Conservation (phyloP, 192 early-diverging fungal genomes). For the Backusella circina region DNA sequence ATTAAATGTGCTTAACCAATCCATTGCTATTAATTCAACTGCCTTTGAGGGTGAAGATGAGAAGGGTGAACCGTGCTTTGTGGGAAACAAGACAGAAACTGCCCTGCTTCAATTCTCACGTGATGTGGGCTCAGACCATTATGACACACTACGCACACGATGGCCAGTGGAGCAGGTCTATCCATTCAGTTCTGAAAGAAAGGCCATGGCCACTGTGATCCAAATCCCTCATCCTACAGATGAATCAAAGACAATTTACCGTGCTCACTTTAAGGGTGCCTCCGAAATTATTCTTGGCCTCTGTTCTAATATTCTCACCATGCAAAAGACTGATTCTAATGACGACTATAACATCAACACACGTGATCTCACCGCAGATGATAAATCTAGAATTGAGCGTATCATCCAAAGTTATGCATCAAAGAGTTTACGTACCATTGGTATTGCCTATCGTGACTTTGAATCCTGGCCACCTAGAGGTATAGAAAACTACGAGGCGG, state of each 20-base stretch:
- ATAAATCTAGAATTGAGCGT: conserved; percentile 34
- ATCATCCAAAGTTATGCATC: conserved; percentile 68
- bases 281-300: conserved; percentile 75
- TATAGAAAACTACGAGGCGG: conserved; percentile 11
- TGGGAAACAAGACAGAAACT: conserved; percentile 94
- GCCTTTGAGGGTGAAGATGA: conserved; percentile 60
- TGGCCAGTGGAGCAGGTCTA: conserved; percentile 64
- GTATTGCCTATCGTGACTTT: conserved; percentile 79
- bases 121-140: conserved; percentile 58
- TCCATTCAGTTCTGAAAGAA: conserved; percentile 91
- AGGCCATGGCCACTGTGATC: conserved; percentile 90
- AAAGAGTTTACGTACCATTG: conserved; percentile 86
- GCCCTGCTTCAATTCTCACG: conserved; percentile 84
- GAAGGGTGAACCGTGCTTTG: conserved; percentile 52
- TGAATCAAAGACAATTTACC: conserved; percentile 39
- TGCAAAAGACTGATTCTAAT: conserved; percentile 17
- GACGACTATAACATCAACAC: conserved; percentile 21
- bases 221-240: conserved; percentile 48
- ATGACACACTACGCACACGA: conserved; percentile 60
- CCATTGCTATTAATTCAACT: conserved; percentile 80
- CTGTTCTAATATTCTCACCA: conserved; percentile 52
- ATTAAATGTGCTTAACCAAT: conserved; percentile 55
- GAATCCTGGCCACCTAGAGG: conserved; percentile 52
- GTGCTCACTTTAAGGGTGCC: conserved; percentile 92
- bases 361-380: conserved; percentile 31